Base-by-base conservation (phyloP, 129 eudicot species). In the Lactuca saligna region DNA sequence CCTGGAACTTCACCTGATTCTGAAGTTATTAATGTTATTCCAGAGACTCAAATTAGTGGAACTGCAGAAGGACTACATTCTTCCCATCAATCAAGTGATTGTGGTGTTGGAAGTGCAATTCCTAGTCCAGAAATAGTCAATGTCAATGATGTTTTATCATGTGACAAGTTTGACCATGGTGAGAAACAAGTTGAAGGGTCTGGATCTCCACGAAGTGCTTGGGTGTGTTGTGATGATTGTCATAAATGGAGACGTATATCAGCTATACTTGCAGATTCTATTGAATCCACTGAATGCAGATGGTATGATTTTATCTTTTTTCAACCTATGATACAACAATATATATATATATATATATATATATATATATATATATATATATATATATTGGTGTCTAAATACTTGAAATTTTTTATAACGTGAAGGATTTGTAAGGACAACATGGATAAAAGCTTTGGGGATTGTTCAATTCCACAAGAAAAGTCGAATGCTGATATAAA, bases 171-270 rank as follows among this genome's bases (percentile, higher is more conserved):
- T 61, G 66, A 61, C 31, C 59, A 64, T 61, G 80, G 59, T 38
- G 82, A 67, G 9, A 73, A 73, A 38, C 78, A 72, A 34, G 63
- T 59, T 29, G 66, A 51, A 54, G 79, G 57, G 32, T 77, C 79
- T 56, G 68, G 42, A 63, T 75, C 72, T 6, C 76, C 79, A 12
- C 70, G 77, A 20, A 87, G 77, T 82, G 98, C 98, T 39, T 93
- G 98, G 98, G 98, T 93, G 72, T 81, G 85, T 70, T 93, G 97
- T 84, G 98, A 93, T 46, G 81, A 81, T 69, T 93, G 98, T 78
- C 65, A 71, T 63, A 93, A 93, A 77, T 93, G 98, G 97, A 85
- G 98, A 73, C 84, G 97, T 57, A 93, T 93, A 76, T 75, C 97
- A 48, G 92, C 88, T 77, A 41, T 63, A 39, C 96, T 93, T 75